Evolutionary conservation across 371 early-diverging fungal genomes (phyloP), one percentile per base, ranked within the genome.

Genomic region (Mycotypha africana): DNA sequence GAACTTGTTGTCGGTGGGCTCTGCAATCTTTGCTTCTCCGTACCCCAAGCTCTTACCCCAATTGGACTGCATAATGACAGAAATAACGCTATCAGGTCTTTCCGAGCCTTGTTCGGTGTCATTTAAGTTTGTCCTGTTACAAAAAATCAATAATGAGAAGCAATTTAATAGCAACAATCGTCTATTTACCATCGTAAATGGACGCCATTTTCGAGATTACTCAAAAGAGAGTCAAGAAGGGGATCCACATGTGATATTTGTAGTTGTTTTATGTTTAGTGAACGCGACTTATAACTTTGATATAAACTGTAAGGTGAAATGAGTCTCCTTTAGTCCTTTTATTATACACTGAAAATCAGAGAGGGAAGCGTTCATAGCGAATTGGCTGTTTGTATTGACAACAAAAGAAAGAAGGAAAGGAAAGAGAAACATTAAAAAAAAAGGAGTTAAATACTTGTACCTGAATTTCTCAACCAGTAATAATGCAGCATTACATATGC

Each of bases 1-100:
- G 22, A 12, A 47, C 11, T 37, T 21, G 34, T 53, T 53, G 6
- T 42, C 44, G 14, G 43, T 53, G 30, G 38, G 24, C 19, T 53
- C 45, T 21, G 42, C 48, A 40, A 43, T 47, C 15, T 47, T 53
- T 3, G 37, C 53, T 47, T 46, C 53, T 11, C 53, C 43, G 38
- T 47, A 35, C 28, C 43, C 47, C 6, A 47, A 42, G 24, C 14
- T 41, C 21, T 20, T 34, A 6, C 19, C 16, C 47, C 53, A 53
- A 21, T 37, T 28, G 8, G 44, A 32, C 28, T 44, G 51, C 15
- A 2, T 51, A 25, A 51, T 35, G 31, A 47, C 21, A 26, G 53
- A 53, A 19, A 53, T 28, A 5, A 46, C 31, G 21, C 37, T 19
- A 17, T 49, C 50, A 21, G 43, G 50, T 16, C 50, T 11, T 42